Percentiles rank a stretch among this genome's conserved stretches.
These are phyloP conservation scores for Coemansia sp. DNA, from an alignment of 192 early-diverging fungal species.

Conservation along the genomic window DNA sequence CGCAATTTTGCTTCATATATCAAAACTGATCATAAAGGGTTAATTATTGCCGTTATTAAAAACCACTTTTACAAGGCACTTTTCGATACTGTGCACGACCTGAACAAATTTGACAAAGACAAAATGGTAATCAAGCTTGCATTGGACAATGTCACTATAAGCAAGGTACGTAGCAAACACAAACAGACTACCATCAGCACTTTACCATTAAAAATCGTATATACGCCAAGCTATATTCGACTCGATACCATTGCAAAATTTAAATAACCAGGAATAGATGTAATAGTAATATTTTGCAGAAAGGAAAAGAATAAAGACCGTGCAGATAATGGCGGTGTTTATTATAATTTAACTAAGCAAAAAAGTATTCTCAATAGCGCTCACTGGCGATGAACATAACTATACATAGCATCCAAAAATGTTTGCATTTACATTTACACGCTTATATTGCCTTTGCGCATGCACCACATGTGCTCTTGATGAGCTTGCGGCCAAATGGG, in stretches of 20 bases:
- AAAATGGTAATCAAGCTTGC: background rate
- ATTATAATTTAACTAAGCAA: no score
- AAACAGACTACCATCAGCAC: no score
- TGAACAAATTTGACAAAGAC: background rate
- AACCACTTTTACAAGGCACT: background rate
- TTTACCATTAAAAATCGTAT: no score
- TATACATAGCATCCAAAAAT: no score
- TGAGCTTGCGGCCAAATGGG: constrained; percentile 78
- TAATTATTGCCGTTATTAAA: background rate
- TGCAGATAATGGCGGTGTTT: no score
- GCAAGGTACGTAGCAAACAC: background rate
- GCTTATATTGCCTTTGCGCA: constrained; percentile 43
- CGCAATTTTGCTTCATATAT: background rate
- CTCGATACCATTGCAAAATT: no score
- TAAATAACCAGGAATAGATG: no score
- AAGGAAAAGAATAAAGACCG: no score
- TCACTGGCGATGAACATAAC: no score
- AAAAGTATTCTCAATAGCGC: no score
- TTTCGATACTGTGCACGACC: background rate
- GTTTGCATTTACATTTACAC: background rate
- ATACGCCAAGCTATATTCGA: no score
- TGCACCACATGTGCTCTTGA: constrained; percentile 58
- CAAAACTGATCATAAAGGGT: background rate
- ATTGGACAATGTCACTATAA: background rate
- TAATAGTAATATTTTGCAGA: no score